A percentile compares a stretch with the other conserved stretches of the same genome.
Evolutionary conservation across 1,139 yeast genomes (phyloP).

Genomic region (Taphrina wiesneri): DNA sequence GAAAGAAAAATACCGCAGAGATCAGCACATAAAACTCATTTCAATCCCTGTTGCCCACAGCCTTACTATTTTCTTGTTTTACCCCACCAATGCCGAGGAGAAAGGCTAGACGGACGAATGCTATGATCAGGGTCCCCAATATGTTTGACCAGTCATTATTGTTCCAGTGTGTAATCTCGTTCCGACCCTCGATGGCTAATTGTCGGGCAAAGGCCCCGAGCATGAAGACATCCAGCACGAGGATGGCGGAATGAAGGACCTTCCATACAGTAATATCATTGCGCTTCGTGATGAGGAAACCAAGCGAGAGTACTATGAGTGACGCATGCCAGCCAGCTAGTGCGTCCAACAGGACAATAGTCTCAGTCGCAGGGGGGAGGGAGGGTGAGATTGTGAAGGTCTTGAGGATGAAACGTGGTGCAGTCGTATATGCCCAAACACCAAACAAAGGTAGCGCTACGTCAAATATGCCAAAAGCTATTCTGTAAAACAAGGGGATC

Average conservation of each 20-base stretch:
- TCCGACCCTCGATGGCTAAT: not conserved
- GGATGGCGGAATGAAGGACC: not conserved
- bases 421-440: not conserved
- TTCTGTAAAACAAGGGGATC: not conserved
- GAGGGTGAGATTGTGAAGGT: not conserved
- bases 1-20: no score
- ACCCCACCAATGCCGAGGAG: not conserved
- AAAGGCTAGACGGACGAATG: not conserved
- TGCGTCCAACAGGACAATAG: not conserved
- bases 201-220: not conserved
- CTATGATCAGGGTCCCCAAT: not conserved
- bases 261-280: not conserved
- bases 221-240: not conserved
- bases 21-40: no score
- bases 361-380: not conserved
- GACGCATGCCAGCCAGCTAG: not conserved
- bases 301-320: not conserved
- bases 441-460: not conserved
- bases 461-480: not conserved
- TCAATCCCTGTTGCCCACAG: no score
- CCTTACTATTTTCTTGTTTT: not conserved
- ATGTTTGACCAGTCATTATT: not conserved
- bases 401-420: not conserved
- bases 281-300: conserved; percentile 7
- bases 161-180: not conserved